Percentiles rank a stretch among this genome's conserved stretches.
phyloP scores from a whole-genome alignment of 2,329 filamentous ascomycete genomes.

The Verticillium nonalfalfae region DNA sequence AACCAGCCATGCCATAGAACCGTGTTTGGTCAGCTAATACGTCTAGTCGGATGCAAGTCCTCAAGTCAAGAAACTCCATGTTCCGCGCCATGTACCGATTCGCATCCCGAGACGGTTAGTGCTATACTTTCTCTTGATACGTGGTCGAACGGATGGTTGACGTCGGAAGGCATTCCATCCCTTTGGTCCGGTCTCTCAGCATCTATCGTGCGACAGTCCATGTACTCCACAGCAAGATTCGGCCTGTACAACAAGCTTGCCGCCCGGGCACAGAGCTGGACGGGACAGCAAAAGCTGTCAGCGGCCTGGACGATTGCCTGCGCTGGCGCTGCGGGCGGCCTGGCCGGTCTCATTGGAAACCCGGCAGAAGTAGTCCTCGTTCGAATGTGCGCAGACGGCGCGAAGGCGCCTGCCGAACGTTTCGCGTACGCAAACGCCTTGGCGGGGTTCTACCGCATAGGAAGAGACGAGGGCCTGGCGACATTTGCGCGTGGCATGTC shows the following conservation, averaged over 20 bases:
- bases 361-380: slow-evolving; percentile 37
- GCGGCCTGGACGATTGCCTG: slow-evolving; percentile 26
- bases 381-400: slow-evolving; percentile 38
- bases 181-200: slow-evolving; percentile 36
- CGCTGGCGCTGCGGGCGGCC: slow-evolving; percentile 30
- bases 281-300: slow-evolving; percentile 22
- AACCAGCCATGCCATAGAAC: not conserved
- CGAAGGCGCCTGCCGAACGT: slow-evolving; percentile 25
- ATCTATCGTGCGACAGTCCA: slow-evolving; percentile 35
- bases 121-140: too few species aligned
- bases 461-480: slow-evolving; percentile 28
- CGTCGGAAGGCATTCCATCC: slow-evolving; percentile 27
- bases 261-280: slow-evolving; percentile 16
- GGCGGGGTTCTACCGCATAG: slow-evolving; percentile 23
- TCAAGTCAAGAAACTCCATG: slow-evolving; percentile 32
- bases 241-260: slow-evolving; percentile 32
- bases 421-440: slow-evolving; percentile 31
- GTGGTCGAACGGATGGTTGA: not conserved
- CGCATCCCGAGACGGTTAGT: slow-evolving; percentile 29
- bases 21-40: not conserved
- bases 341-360: slow-evolving; percentile 37
- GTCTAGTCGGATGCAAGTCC: slow-evolving; percentile 35
- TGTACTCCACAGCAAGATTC: slow-evolving; percentile 37
- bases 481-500: slow-evolving; percentile 30
- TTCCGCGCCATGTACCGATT: slow-evolving; percentile 28